Conservation (phyloP, 225 moss, liverwort and hornwort species). For the Sphagnum contortum region DNA sequence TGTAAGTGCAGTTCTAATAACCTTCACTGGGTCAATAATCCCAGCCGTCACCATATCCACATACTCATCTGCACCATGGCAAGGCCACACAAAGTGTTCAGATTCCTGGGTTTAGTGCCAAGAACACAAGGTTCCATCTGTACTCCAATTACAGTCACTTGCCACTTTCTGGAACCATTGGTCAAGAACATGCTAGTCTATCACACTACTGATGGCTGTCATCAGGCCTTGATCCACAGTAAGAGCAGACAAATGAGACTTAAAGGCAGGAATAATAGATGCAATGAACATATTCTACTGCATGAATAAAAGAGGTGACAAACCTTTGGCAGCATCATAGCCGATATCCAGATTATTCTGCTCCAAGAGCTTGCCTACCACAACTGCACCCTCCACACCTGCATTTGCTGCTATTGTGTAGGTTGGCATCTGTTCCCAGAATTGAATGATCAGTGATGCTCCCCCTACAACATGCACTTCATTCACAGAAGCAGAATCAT, state of each 20-base stretch:
- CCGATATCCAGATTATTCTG: constrained; percentile 63
- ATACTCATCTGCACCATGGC: constrained; percentile 32
- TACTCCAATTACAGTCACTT: too few species aligned
- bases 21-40: constrained; percentile 43
- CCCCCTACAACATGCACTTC: too few species aligned
- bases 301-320: background rate
- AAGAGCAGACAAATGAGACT: too few species aligned
- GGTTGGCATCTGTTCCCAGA: constrained; percentile 58
- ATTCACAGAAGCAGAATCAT: too few species aligned
- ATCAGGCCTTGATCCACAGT: background rate
- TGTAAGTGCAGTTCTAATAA: constrained; percentile 37
- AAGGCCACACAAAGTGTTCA: constrained; percentile 1
- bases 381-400: constrained; percentile 79
- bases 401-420: constrained; percentile 87
- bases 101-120: background rate
- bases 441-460: too few species aligned
- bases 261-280: background rate
- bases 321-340: constrained; percentile 83
- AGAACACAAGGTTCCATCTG: background rate
- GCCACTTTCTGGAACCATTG: too few species aligned
- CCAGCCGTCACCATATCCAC: constrained; percentile 49
- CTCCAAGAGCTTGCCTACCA: constrained; percentile 83
- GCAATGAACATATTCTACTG: background rate
- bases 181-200: too few species aligned
- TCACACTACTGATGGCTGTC: too few species aligned